These are phyloP conservation scores for Arthrobotrys pseudoclavata DNA, from an alignment of 2,329 filamentous ascomycete species.

Conservation along the genomic window DNA sequence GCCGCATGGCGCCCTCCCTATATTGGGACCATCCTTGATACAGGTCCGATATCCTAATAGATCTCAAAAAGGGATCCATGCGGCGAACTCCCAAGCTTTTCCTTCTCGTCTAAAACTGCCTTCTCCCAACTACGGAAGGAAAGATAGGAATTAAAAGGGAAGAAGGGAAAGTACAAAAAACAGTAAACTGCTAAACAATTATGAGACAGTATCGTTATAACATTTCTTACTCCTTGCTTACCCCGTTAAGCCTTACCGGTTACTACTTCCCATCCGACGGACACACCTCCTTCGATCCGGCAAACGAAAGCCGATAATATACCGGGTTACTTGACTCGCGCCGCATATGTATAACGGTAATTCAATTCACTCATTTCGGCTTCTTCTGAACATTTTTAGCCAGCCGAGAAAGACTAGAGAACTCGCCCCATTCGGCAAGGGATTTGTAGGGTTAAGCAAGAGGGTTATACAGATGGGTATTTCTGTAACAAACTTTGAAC, in stretches of 20 bases:
- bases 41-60: conserved; percentile 29
- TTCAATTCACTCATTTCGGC: conserved; percentile 15
- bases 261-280: conserved; percentile 20
- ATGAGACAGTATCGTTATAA: conserved; percentile 41
- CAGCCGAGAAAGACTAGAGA: neutral
- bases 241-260: conserved; percentile 14
- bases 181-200: conserved; percentile 12
- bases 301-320: conserved; percentile 30
- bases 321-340: conserved; percentile 13
- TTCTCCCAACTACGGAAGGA: conserved; percentile 17
- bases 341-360: conserved; percentile 9
- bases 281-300: conserved; percentile 43
- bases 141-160: conserved; percentile 15
- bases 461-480: neutral
- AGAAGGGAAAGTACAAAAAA: neutral
- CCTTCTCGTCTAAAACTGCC: conserved; percentile 44
- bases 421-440: neutral
- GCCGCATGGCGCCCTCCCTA: conserved; percentile 16
- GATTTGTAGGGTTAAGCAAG: conserved; percentile 12
- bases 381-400: neutral
- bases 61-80: conserved; percentile 9
- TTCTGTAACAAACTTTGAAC: neutral
- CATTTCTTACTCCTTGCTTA: conserved; percentile 20
- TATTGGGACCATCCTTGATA: conserved; percentile 6
- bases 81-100: conserved; percentile 1